phyloP scores from a whole-genome alignment of 2,329 filamentous ascomycete species.

The Fusarium secorum region DNA sequence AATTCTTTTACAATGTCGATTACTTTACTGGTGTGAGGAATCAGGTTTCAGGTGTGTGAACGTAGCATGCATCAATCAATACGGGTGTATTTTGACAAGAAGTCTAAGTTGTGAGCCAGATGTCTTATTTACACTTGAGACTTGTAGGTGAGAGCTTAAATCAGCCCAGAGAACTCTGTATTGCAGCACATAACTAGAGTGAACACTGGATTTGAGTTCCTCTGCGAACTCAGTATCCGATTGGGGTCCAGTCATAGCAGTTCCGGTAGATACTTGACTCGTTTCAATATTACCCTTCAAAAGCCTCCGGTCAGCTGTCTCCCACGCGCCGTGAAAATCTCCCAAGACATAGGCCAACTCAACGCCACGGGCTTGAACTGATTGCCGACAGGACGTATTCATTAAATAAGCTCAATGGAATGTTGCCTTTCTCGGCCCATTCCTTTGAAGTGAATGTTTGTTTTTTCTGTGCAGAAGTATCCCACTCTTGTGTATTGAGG shows the following conservation, averaged over 20 bases:
- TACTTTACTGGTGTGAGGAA: neutral
- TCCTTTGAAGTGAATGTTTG: neutral
- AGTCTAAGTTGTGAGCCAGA: neutral
- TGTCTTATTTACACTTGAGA: neutral
- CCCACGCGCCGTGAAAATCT: too few species aligned
- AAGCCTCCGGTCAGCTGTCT: too few species aligned
- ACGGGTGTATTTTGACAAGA: neutral
- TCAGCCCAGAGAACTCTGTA: neutral
- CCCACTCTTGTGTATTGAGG: neutral
- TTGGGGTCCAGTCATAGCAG: too few species aligned
- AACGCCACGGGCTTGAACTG: rapidly evolving
- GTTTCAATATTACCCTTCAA: neutral
- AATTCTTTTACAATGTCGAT: rapidly evolving
- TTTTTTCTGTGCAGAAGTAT: neutral
- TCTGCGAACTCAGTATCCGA: neutral
- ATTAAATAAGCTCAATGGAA: neutral
- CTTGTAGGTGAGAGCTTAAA: neutral
- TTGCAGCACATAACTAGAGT: neutral
- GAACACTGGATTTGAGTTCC: neutral
- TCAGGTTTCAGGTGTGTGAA: neutral
- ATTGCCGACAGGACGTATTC: too few species aligned
- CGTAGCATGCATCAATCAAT: neutral
- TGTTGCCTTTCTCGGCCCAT: rapidly evolving
- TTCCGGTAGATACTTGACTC: rapidly evolving
- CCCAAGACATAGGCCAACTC: neutral